phyloP scores from a whole-genome alignment of 352 stramenopile genomes.

The Globisporangium orthogonon region DNA sequence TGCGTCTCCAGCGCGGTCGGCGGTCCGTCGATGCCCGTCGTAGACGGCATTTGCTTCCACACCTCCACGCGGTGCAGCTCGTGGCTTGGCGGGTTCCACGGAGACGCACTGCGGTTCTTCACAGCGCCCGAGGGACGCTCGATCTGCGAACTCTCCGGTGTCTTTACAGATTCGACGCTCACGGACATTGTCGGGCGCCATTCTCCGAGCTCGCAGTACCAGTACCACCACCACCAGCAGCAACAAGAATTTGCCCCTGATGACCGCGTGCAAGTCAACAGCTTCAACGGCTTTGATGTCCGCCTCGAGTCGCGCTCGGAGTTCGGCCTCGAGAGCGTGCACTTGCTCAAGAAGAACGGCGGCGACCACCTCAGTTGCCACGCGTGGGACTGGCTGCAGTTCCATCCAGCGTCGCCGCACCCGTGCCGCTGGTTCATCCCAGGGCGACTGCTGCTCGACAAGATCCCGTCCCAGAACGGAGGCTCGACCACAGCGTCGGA shows the following conservation, averaged over 20 bases:
- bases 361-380: slow-evolving; percentile 40
- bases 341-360: slow-evolving; percentile 41
- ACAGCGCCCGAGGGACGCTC: slow-evolving; percentile 22
- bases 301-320: slow-evolving; percentile 29
- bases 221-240: not conserved
- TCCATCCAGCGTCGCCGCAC: slow-evolving; percentile 3
- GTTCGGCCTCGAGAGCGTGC: slow-evolving; percentile 37
- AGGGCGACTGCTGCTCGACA: slow-evolving; percentile 34
- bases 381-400: slow-evolving; percentile 39
- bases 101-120: slow-evolving; percentile 36
- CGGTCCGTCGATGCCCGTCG: slow-evolving; percentile 4
- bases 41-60: slow-evolving; percentile 62
- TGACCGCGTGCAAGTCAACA: slow-evolving; percentile 23
- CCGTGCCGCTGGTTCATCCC: slow-evolving; percentile 32
- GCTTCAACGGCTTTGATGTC: slow-evolving; percentile 27
- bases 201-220: not conserved
- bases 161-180: slow-evolving; percentile 20
- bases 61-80: slow-evolving; percentile 43
- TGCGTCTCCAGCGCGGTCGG: not conserved
- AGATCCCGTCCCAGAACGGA: slow-evolving; percentile 10
- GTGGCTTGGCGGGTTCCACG: slow-evolving; percentile 41
- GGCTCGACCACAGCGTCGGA: slow-evolving; percentile 6
- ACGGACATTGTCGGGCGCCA: slow-evolving; percentile 34
- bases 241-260: slow-evolving; percentile 16
- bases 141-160: slow-evolving; percentile 21